phyloP scores from a whole-genome alignment of 1,284 basidiomycete species.

The Leccinum pachyderme region DNA sequence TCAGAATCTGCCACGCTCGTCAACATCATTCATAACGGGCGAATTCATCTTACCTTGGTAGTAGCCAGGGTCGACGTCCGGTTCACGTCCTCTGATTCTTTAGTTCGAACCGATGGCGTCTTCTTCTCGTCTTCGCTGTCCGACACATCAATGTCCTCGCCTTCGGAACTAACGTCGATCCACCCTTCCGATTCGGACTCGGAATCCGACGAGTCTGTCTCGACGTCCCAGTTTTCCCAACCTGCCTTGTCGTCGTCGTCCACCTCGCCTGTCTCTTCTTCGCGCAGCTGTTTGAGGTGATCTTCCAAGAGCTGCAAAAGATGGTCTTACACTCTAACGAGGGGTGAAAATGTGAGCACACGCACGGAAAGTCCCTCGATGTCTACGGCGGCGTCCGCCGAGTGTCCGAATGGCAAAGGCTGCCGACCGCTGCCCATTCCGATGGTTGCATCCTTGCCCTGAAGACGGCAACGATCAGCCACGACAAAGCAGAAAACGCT shows the following conservation, averaged over 20 bases:
- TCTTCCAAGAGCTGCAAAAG: slow-evolving; percentile 77
- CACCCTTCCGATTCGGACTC: slow-evolving; percentile 76
- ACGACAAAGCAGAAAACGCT: background rate
- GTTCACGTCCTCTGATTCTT: slow-evolving; percentile 31
- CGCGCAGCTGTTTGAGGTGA: slow-evolving; percentile 70
- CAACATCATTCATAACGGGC: background rate
- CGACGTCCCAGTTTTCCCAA: slow-evolving; percentile 93
- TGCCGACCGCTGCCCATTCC: slow-evolving; percentile 59
- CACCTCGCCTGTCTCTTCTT: slow-evolving; percentile 59
- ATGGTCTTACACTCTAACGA: background rate
- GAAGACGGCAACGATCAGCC: slow-evolving; percentile 9
- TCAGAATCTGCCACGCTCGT: slow-evolving; percentile 72
- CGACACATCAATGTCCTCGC: slow-evolving; percentile 70
- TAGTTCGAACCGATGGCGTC: slow-evolving; percentile 33
- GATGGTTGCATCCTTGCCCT: slow-evolving; percentile 87
- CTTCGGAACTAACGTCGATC: slow-evolving; percentile 82
- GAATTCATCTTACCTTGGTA: slow-evolving; percentile 56
- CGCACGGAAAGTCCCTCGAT: slow-evolving; percentile 87
- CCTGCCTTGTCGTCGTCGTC: slow-evolving; percentile 67
- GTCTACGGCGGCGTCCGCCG: slow-evolving; percentile 70
- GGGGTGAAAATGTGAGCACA: background rate
- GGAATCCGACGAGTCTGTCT: slow-evolving; percentile 64
- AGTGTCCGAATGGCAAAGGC: slow-evolving; percentile 81
- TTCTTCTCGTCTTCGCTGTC: slow-evolving; percentile 83
- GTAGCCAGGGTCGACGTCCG: slow-evolving; percentile 69